A percentile compares a stretch with the other conserved stretches of the same genome.
These are phyloP conservation scores for Echinosophora koreensis DNA, from an alignment of 306 rosid species.

Conservation along the genomic window DNA sequence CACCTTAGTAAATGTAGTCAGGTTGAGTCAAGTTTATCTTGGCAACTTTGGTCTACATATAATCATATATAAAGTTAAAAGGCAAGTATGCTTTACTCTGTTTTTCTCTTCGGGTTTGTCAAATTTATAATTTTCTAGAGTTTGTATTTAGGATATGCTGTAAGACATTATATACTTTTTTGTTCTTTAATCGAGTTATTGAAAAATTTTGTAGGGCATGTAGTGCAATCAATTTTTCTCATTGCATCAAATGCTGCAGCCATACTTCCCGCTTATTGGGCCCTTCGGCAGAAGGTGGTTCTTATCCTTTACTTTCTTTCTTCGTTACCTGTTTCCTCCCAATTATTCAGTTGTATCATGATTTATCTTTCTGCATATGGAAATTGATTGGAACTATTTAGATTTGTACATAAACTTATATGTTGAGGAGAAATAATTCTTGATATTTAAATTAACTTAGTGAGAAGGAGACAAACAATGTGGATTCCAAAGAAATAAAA, in stretches of 20 bases:
- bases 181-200: constrained; percentile 31
- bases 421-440: constrained; percentile 26
- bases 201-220: constrained; percentile 65
- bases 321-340: background rate
- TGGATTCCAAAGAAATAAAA: constrained; percentile 8
- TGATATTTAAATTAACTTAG: constrained; percentile 18
- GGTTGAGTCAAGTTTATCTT: background rate
- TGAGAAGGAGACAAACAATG: background rate
- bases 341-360: constrained; percentile 18
- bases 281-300: constrained; percentile 85
- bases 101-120: constrained; percentile 19
- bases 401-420: constrained; percentile 1
- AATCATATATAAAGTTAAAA: constrained; percentile 10
- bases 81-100: constrained; percentile 4
- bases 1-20: background rate
- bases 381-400: constrained; percentile 22
- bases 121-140: constrained; percentile 22
- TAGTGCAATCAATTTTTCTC: constrained; percentile 81
- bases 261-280: constrained; percentile 89
- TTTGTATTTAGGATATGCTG: constrained; percentile 7
- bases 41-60: background rate
- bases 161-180: background rate
- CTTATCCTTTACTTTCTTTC: constrained; percentile 15
- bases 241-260: constrained; percentile 91
- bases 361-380: background rate